These are phyloP conservation scores for Yarrowia sp. DNA, from an alignment of 805 yeast species.

Conservation along the genomic window DNA sequence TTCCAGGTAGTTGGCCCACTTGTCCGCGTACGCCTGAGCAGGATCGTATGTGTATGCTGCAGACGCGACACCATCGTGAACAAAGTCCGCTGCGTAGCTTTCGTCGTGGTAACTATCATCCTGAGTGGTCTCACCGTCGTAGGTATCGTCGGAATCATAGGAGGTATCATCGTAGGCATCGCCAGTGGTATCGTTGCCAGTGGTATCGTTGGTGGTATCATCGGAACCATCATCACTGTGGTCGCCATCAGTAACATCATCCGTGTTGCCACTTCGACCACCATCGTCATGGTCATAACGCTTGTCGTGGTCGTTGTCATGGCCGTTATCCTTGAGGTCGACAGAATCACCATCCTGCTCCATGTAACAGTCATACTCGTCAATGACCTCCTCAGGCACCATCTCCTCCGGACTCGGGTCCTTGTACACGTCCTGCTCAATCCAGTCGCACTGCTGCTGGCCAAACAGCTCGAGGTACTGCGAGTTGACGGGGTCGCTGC, in stretches of 20 bases:
- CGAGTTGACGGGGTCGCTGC: slow-evolving; percentile 19
- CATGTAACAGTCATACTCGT: neutral
- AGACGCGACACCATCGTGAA: neutral
- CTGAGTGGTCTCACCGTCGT: neutral
- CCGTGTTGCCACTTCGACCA: too few relatives aligned
- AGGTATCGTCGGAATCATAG: neutral
- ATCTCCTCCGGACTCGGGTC: neutral
- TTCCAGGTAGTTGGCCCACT: slow-evolving; percentile 15
- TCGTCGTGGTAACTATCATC: neutral
- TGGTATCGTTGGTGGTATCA: neutral
- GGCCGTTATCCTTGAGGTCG: neutral
- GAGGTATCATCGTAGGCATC: neutral
- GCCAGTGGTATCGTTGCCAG: neutral
- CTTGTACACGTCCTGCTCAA: neutral
- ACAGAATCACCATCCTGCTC: neutral
- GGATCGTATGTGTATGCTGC: neutral
- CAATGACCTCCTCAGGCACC: neutral
- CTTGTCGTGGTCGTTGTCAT: neutral
- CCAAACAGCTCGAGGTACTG: slow-evolving; percentile 7
- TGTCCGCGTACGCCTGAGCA: neutral
- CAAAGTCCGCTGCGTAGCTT: neutral
- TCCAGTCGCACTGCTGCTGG: slow-evolving; percentile 9
- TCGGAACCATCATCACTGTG: neutral
- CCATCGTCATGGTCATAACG: too few relatives aligned
- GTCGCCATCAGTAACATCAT: too few relatives aligned